A percentile compares a stretch with the other conserved stretches of the same genome.
phyloP scores from a whole-genome alignment of 2,329 filamentous ascomycete genomes.

The Aspergillus sp. region DNA sequence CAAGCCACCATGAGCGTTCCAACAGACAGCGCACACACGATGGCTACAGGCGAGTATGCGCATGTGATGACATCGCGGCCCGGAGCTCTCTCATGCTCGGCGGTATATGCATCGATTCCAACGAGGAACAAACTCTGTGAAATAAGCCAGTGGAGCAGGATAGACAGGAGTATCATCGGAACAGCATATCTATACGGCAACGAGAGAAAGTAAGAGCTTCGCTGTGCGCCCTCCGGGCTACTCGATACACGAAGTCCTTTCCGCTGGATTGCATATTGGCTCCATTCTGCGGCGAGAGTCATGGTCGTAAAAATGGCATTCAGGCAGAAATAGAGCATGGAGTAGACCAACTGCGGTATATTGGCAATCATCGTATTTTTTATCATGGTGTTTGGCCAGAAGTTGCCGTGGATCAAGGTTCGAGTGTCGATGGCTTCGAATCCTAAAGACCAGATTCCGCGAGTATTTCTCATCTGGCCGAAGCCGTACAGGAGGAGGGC shows the following conservation, averaged over 20 bases:
- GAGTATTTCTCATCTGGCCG: neutral
- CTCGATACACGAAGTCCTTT: constrained; percentile 41
- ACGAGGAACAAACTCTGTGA: constrained; percentile 46
- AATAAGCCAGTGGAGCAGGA: constrained; percentile 45
- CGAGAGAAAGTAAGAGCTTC: constrained; percentile 42
- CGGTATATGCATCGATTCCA: constrained; percentile 18
- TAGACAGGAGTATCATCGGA: constrained; percentile 31
- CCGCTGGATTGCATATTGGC: constrained; percentile 30
- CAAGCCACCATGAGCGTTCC: constrained; percentile 1
- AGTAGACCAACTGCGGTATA: constrained; percentile 29
- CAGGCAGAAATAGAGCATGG: constrained; percentile 30
- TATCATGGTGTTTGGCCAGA: constrained; percentile 5
- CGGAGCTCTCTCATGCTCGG: neutral
- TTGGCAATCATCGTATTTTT: constrained; percentile 26
- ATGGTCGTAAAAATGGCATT: constrained; percentile 42
- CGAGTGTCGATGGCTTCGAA: constrained; percentile 4
- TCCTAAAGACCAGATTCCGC: constrained; percentile 1
- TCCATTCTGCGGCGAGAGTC: constrained; percentile 47
- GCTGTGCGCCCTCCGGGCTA: constrained; percentile 34
- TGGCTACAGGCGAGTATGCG: neutral
- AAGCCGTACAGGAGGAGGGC: neutral
- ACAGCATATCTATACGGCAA: constrained; percentile 44
- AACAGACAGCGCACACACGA: neutral
- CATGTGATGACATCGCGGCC: neutral
- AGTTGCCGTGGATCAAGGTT: constrained; percentile 2